phyloP scores from a whole-genome alignment of 306 rosid species.

The Acacia melanoxylon region DNA sequence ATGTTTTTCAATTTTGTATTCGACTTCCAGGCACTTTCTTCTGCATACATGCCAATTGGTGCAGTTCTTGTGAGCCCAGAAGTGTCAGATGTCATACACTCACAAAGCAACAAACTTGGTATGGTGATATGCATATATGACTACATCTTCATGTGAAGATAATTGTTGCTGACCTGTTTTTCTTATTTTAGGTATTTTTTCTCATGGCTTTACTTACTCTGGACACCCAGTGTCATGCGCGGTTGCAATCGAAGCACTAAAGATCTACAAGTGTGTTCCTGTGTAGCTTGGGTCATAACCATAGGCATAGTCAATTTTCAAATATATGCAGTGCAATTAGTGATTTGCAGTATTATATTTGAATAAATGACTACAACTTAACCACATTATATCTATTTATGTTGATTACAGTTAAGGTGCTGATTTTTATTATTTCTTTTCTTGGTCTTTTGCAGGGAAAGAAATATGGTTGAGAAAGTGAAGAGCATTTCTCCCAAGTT shows the following conservation, averaged over 20 bases:
- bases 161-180: conserved; percentile 15
- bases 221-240: conserved; percentile 91
- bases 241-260: conserved; percentile 90
- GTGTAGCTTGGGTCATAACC: conserved; percentile 10
- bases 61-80: conserved; percentile 92
- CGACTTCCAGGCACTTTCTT: conserved; percentile 82
- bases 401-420: conserved; percentile 3
- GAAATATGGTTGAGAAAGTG: conserved; percentile 64
- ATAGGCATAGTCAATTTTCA: neutral
- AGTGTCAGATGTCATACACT: conserved; percentile 74
- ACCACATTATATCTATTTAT: neutral
- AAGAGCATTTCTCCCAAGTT: conserved; percentile 64
- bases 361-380: neutral
- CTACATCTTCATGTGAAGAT: conserved; percentile 12
- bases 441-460: conserved; percentile 62
- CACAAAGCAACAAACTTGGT: conserved; percentile 93
- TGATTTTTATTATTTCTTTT: conserved; percentile 21
- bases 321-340: neutral
- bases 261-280: conserved; percentile 78
- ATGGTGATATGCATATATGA: conserved; percentile 19
- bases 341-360: neutral
- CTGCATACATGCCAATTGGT: conserved; percentile 87
- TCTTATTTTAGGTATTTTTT: conserved; percentile 51
- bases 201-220: conserved; percentile 94
- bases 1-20: conserved; percentile 26